Conservation (phyloP, 805 yeast species). For the Saturnispora galanensis region DNA sequence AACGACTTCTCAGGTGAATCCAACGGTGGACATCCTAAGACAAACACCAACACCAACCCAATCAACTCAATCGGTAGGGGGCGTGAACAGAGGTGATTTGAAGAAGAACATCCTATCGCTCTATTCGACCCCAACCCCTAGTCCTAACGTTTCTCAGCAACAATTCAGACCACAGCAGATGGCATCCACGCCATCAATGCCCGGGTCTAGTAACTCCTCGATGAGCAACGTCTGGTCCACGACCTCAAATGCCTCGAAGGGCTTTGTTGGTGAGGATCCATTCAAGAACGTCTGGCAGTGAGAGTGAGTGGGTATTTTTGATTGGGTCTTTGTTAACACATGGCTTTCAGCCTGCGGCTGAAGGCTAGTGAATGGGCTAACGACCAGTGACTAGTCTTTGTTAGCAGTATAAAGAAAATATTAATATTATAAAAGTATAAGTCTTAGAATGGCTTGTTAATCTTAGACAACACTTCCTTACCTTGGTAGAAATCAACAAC, state of each 20-base stretch:
- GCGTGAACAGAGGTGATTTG: slow-evolving; percentile 60
- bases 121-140: slow-evolving; percentile 52
- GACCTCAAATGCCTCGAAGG: slow-evolving; percentile 6
- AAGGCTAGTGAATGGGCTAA: too few species aligned
- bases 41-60: slow-evolving; percentile 7
- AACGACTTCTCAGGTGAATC: slow-evolving; percentile 5
- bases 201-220: neutral
- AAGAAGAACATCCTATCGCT: slow-evolving; percentile 86
- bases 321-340: neutral
- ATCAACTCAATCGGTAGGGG: slow-evolving; percentile 12
- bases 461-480: slow-evolving; percentile 59
- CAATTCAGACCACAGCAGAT: slow-evolving; percentile 7
- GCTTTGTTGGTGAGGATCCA: slow-evolving; percentile 18
- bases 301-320: neutral
- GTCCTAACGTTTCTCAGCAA: slow-evolving; percentile 2
- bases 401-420: neutral
- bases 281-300: slow-evolving; percentile 26
- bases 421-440: neutral
- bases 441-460: slow-evolving; percentile 62
- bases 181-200: slow-evolving; percentile 2
- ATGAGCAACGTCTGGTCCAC: slow-evolving; percentile 13
- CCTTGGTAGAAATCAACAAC: slow-evolving; percentile 80
- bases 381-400: too few species aligned
- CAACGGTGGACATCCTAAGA: slow-evolving; percentile 4
- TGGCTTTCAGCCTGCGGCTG: too few species aligned